phyloP scores from a whole-genome alignment of 2,329 filamentous ascomycete genomes.

The Periconia macrospinosa region DNA sequence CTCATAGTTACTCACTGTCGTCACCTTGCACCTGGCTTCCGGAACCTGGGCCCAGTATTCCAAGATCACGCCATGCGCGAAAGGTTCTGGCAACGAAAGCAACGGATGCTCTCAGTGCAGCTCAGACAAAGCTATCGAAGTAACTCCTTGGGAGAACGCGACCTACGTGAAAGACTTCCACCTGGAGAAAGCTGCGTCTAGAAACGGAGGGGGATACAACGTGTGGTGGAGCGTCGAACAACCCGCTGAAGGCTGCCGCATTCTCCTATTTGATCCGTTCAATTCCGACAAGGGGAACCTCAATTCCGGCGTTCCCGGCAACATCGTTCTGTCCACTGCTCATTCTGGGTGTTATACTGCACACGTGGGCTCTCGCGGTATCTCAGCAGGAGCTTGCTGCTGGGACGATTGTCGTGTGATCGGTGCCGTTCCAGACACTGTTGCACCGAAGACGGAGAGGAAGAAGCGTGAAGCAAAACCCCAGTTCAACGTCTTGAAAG shows the following conservation, averaged over 20 bases:
- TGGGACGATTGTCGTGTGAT: constrained; percentile 1
- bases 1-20: no score
- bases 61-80: not conserved
- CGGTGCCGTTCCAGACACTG: not conserved
- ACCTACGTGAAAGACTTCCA: not conserved
- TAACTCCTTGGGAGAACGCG: not conserved
- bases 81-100: not conserved
- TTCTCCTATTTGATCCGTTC: not conserved
- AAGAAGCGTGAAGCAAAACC: not conserved
- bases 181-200: not conserved
- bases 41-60: not conserved
- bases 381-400: constrained; percentile 5
- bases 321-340: not conserved
- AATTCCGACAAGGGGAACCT: not conserved
- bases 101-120: not conserved
- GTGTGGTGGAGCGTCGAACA: not conserved
- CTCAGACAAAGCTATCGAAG: not conserved
- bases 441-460: not conserved
- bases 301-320: not conserved
- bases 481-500: not conserved
- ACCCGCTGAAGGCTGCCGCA: not conserved
- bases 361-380: constrained; percentile 5
- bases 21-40: no score
- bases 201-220: not conserved
- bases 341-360: constrained; percentile 4